A percentile compares a stretch with the other conserved stretches of the same genome.
phyloP scores from a whole-genome alignment of 805 yeast genomes.

The Alloascoidea africana region DNA sequence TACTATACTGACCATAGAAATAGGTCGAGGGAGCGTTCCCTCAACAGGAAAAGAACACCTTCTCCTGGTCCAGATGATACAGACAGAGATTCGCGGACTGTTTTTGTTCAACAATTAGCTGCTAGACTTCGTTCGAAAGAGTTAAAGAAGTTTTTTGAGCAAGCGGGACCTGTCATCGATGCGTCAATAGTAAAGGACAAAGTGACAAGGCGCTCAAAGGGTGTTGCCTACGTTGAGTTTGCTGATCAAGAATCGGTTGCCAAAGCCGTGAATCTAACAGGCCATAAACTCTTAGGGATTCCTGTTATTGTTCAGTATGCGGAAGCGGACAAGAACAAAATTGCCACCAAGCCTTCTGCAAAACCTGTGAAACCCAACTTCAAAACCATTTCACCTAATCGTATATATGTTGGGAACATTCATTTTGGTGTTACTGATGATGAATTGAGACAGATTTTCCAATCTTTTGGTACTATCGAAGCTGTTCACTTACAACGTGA shows the following conservation, averaged over 20 bases:
- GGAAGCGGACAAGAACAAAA: slow-evolving; percentile 18
- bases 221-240: slow-evolving; percentile 21
- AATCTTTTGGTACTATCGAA: slow-evolving; percentile 51
- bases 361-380: slow-evolving; percentile 6
- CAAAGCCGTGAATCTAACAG: slow-evolving; percentile 17
- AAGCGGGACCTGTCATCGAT: slow-evolving; percentile 17
- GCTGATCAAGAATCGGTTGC: slow-evolving; percentile 13
- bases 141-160: slow-evolving; percentile 16
- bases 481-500: slow-evolving; percentile 82
- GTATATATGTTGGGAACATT: slow-evolving; percentile 17
- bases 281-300: slow-evolving; percentile 17
- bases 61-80: not conserved
- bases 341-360: slow-evolving; percentile 10
- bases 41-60: no score
- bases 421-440: slow-evolving; percentile 35
- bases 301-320: slow-evolving; percentile 18
- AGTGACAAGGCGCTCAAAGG: slow-evolving; percentile 16
- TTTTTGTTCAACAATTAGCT: slow-evolving; percentile 20
- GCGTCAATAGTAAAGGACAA: slow-evolving; percentile 20
- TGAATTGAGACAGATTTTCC: slow-evolving; percentile 55
- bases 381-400: slow-evolving; percentile 6
- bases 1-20: not conserved
- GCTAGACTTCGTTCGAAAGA: slow-evolving; percentile 16
- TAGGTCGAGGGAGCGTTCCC: slow-evolving; percentile 1
- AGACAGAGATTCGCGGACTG: slow-evolving; percentile 18